Evolutionary conservation across 1,139 yeast species (phyloP).

Genomic region (Spathaspora sp.): DNA sequence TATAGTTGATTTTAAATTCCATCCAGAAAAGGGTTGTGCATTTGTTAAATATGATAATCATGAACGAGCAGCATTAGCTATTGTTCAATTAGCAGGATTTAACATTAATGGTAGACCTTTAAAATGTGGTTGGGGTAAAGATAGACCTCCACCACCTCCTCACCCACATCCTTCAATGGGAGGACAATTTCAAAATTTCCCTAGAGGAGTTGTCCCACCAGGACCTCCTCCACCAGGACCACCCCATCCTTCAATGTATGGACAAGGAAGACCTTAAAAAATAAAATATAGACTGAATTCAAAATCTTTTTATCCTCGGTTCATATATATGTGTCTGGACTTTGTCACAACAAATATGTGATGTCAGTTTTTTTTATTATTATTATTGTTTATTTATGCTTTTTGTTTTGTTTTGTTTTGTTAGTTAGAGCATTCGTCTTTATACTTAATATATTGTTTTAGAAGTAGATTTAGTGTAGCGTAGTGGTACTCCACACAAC

Average conservation of each 20-base stretch:
- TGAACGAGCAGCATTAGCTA: conserved; percentile 86
- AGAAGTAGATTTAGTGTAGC: neutral
- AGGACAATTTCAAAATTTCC: conserved; percentile 29
- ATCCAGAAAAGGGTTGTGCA: conserved; percentile 81
- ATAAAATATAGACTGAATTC: neutral
- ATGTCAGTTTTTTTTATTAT: neutral
- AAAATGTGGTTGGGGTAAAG: conserved; percentile 89
- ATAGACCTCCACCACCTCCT: conserved; percentile 44
- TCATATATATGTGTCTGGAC: neutral
- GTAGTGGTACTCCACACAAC: too few relatives aligned
- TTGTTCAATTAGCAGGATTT: conserved; percentile 76
- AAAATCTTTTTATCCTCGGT: neutral
- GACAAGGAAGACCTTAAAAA: conserved; percentile 15
- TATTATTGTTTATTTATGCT: conserved; percentile 1
- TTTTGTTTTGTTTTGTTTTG: neutral
- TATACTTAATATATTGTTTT: conserved; percentile 1
- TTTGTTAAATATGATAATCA: conserved; percentile 85
- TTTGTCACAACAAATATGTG: neutral
- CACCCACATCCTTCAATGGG: conserved; percentile 14
- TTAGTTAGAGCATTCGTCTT: neutral
- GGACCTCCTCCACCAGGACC: conserved; percentile 21
- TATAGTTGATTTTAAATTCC: conserved; percentile 77
- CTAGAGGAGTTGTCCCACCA: conserved; percentile 23
- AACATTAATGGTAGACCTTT: conserved; percentile 75
- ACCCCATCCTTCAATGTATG: conserved; percentile 23